Evolutionary conservation across 2,329 filamentous ascomycete species (phyloP).

Genomic region (Cladophialophora bantiana): DNA sequence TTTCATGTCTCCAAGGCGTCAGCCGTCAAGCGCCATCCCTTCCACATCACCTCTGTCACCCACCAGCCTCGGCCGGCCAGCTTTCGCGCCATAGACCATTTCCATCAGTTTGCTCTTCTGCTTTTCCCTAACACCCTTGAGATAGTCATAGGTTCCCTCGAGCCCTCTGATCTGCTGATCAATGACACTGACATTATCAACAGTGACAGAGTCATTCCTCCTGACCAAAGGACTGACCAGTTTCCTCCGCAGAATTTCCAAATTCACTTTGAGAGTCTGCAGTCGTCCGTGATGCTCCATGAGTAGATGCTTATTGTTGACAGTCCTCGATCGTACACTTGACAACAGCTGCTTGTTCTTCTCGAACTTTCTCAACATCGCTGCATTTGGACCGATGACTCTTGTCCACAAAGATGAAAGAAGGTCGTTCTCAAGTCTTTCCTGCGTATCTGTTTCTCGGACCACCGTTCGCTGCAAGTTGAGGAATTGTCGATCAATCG

Average conservation of each 20-base stretch:
- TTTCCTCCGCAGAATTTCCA: conserved; percentile 83
- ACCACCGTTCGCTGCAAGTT: conserved; percentile 85
- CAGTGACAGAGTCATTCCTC: conserved; percentile 61
- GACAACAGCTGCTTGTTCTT: conserved; percentile 82
- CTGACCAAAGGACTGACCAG: conserved; percentile 84
- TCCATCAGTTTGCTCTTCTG: conserved; percentile 87
- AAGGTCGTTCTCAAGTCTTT: conserved; percentile 79
- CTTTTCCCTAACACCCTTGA: conserved; percentile 75
- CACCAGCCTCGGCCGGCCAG: conserved; percentile 28
- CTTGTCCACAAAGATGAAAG: conserved; percentile 85
- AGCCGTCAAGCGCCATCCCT: conserved; percentile 31
- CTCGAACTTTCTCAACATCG: conserved; percentile 85
- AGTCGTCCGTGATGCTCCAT: conserved; percentile 87
- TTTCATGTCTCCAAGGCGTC: conserved; percentile 10
- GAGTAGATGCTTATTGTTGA: conserved; percentile 85
- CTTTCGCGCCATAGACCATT: conserved; percentile 69
- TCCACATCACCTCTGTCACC: conserved; percentile 30
- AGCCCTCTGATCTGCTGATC: conserved; percentile 87
- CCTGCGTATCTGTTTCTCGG: conserved; percentile 81
- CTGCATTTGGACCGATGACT: conserved; percentile 77
- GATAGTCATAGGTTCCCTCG: conserved; percentile 77
- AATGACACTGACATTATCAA: conserved; percentile 66
- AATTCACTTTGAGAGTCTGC: conserved; percentile 80
- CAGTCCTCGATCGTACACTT: conserved; percentile 80
- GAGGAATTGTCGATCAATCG: conserved; percentile 87